These are phyloP conservation scores for Aspergillus diversus DNA, from an alignment of 495 filamentous ascomycete species.

Conservation along the genomic window DNA sequence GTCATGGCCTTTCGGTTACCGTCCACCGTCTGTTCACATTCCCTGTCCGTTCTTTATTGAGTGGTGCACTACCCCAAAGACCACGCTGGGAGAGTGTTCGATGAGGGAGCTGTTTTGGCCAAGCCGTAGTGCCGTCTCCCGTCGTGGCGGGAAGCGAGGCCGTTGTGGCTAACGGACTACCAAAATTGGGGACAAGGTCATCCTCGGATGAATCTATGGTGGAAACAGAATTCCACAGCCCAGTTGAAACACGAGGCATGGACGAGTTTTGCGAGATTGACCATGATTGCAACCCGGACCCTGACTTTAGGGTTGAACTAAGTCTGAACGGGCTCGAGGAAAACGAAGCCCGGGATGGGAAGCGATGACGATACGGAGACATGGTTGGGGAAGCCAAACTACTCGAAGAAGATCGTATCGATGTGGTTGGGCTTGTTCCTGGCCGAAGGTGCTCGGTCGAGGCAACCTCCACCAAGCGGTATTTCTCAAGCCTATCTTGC, in stretches of 20 bases:
- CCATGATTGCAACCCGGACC: constrained; percentile 33
- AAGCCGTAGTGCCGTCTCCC: constrained; percentile 8
- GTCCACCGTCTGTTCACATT: constrained; percentile 48
- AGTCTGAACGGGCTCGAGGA: constrained; percentile 32
- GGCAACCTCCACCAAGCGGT: constrained; percentile 75
- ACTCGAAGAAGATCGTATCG: constrained; percentile 32
- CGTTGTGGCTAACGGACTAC: constrained; percentile 29
- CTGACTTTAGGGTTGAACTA: constrained; percentile 27
- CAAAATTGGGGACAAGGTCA: constrained; percentile 44
- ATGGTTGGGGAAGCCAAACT: constrained; percentile 27
- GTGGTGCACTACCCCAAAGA: constrained; percentile 45
- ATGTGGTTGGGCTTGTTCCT: constrained; percentile 42
- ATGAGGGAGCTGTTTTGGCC: constrained; percentile 37
- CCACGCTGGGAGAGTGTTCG: constrained; percentile 44
- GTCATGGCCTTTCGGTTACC: constrained; percentile 46
- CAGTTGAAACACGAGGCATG: constrained; percentile 26
- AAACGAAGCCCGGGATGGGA: constrained; percentile 35
- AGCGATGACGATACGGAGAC: constrained; percentile 32
- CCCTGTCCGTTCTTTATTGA: constrained; percentile 38
- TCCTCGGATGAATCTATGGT: constrained; percentile 32
- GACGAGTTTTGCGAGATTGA: constrained; percentile 30
- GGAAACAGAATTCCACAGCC: constrained; percentile 43
- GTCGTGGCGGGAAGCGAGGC: constrained; percentile 7
- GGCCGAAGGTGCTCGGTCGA: constrained; percentile 80
- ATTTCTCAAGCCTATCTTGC: constrained; percentile 57